Evolutionary conservation across 148 eudicot species (phyloP), one percentile per base, ranked within the genome.

Genomic region (Vaccinium darrowii): DNA sequence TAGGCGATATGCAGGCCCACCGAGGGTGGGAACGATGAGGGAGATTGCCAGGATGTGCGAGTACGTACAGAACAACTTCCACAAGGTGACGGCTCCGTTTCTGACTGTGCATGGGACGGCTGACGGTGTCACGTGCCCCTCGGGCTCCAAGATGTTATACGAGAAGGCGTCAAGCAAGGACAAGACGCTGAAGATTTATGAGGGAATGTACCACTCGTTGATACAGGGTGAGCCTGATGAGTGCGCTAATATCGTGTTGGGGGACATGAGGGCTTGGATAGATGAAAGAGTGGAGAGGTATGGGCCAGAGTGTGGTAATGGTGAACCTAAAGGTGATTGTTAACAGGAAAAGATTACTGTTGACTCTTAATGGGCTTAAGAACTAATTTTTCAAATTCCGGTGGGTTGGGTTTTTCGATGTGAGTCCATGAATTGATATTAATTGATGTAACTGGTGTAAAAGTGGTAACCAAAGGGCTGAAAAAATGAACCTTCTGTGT

Each of bases 191-290:
- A 93, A 92, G 91, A 9, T 93, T 39, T 93, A 93, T 6, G 94
- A 93, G 71, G 96, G 93, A 11, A 88, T 93, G 94, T 91, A 92
- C 51, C 96, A 93, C 57, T 91, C 93, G 11, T 85, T 93, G 89
- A 91, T 93, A 67, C 96, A 93, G 82, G 96, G 96, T 0, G 96
- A 93, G 91, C 88, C 96, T 4, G 96, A 93, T 84, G 96, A 93
- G 86, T 82, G 79, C 58, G 91, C 88, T 3, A 62, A 87, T 81
- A n/a, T 90, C 58, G 96, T 93, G 63, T 83, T 93, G 91, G 92
- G 84, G 56, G 96, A 93, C 79, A 93, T 93, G 96, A 91, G 90
- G 87, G 91, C 85, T 49, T 93, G 96, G 96, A 91, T 93, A 82
- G 96, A 93, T 82, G 91, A 92, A 65, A 91, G 94, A 56, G 93